A percentile compares a stretch with the other conserved stretches of the same genome.
These are phyloP conservation scores for Dioscorea cayenensis DNA, from an alignment of 116 monocot genomes.

Conservation along the genomic window DNA sequence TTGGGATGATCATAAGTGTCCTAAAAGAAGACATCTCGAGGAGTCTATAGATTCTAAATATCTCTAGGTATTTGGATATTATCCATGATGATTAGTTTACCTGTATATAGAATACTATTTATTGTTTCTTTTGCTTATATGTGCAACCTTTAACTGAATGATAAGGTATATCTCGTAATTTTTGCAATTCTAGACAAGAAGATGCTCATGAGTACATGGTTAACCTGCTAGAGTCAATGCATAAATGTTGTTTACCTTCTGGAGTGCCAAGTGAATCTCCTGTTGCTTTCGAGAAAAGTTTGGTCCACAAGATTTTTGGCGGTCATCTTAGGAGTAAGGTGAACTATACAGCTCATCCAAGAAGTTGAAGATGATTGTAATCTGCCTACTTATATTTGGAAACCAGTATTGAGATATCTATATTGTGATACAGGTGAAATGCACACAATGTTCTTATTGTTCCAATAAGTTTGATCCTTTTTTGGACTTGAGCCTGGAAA, in stretches of 20 bases:
- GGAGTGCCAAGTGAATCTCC: conserved; percentile 84
- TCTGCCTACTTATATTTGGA: background rate
- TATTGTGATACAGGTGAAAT: conserved; percentile 71
- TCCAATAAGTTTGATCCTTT: conserved; percentile 95
- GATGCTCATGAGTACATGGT: conserved; percentile 99
- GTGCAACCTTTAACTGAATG: conserved; percentile 15
- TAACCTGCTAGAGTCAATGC: conserved; percentile 95
- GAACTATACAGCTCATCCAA: conserved; percentile 1
- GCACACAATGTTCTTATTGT: conserved; percentile 65
- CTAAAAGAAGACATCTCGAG: background rate
- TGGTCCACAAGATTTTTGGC: conserved; percentile 98
- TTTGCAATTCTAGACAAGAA: conserved; percentile 90
- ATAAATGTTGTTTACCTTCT: conserved; percentile 94
- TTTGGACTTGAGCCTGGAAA: conserved; percentile 92
- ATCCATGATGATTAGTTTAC: background rate
- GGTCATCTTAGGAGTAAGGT: conserved; percentile 97
- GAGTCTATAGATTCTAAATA: background rate
- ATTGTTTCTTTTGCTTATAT: background rate
- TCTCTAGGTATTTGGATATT: background rate
- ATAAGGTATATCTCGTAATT: conserved; percentile 87
- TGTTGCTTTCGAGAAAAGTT: conserved; percentile 95
- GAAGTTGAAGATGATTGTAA: background rate
- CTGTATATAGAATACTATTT: background rate
- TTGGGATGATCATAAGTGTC: no score
- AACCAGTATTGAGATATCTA: background rate